These are phyloP conservation scores for Elaeis oleifera DNA, from an alignment of 202 grass and related monocot genomes.

Conservation along the genomic window DNA sequence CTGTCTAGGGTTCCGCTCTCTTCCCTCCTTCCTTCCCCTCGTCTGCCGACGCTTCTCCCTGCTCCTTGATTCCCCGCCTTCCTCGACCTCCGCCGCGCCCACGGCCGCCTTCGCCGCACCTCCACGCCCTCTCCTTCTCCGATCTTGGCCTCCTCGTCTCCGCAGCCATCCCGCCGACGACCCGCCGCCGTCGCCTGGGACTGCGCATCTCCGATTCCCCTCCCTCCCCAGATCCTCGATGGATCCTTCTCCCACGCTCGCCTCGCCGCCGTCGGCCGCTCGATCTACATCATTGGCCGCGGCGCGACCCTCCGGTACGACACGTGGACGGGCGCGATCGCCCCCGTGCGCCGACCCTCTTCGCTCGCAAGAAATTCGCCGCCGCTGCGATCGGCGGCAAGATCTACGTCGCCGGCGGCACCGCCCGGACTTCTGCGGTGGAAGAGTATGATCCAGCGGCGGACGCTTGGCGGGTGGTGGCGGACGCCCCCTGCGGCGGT, in stretches of 20 bases:
- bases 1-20: slow-evolving; percentile 1
- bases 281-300: slow-evolving; percentile 56
- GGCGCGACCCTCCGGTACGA: slow-evolving; percentile 43
- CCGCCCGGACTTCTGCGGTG: slow-evolving; percentile 37
- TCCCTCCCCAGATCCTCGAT: slow-evolving; percentile 6
- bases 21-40: slow-evolving; percentile 10
- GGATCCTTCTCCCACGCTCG: slow-evolving; percentile 12
- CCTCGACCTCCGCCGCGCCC: slow-evolving; percentile 7
- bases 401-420: slow-evolving; percentile 73
- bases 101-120: neutral
- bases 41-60: slow-evolving; percentile 18
- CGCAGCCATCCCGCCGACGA: neutral
- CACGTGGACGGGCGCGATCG: slow-evolving; percentile 40
- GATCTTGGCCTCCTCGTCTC: slow-evolving; percentile 1
- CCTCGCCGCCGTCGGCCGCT: slow-evolving; percentile 34
- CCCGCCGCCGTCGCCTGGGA: neutral
- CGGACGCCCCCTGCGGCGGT: slow-evolving; percentile 37
- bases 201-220: neutral
- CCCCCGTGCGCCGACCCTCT: slow-evolving; percentile 44
- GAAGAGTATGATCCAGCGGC: slow-evolving; percentile 62
- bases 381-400: slow-evolving; percentile 33
- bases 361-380: slow-evolving; percentile 67
- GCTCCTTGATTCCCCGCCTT: slow-evolving; percentile 7
- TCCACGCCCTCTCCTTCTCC: neutral
- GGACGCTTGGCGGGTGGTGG: neutral